A percentile compares a stretch with the other conserved stretches of the same genome.
Evolutionary conservation across 1,284 basidiomycete species (phyloP).

Genomic region (Cryptococcus floricola): DNA sequence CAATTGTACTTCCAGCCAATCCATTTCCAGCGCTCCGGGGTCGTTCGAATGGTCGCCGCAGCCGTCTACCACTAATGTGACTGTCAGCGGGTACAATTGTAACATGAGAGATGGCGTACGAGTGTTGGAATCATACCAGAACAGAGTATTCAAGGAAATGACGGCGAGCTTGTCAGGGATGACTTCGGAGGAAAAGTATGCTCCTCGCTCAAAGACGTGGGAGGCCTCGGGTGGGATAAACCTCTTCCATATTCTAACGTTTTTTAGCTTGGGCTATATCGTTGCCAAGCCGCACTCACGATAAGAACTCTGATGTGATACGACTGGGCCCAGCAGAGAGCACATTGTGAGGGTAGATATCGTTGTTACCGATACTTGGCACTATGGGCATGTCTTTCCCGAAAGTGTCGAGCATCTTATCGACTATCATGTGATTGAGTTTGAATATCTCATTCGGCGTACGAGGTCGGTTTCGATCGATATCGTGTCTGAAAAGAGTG

Average conservation of each 20-base stretch:
- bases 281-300: conserved; percentile 50
- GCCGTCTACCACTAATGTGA: conserved; percentile 53
- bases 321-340: conserved; percentile 65
- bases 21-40: conserved; percentile 77
- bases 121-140: conserved; percentile 88
- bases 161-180: conserved; percentile 72
- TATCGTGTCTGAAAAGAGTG: conserved; percentile 66
- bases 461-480: conserved; percentile 73
- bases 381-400: conserved; percentile 75
- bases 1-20: conserved; percentile 88
- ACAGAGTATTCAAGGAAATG: conserved; percentile 85
- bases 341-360: conserved; percentile 73
- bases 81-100: background rate
- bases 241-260: conserved; percentile 68
- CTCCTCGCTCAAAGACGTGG: conserved; percentile 77
- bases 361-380: conserved; percentile 82
- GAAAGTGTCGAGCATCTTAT: conserved; percentile 66
- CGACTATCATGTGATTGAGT: conserved; percentile 65
- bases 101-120: conserved; percentile 51
- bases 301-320: conserved; percentile 69
- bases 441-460: conserved; percentile 76
- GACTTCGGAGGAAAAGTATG: conserved; percentile 79
- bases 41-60: conserved; percentile 61
- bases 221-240: conserved; percentile 78
- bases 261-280: conserved; percentile 8